A percentile compares a stretch with the other conserved stretches of the same genome.
phyloP scores from a whole-genome alignment of 495 filamentous ascomycete species.

The Aspergillus kassunensis region DNA sequence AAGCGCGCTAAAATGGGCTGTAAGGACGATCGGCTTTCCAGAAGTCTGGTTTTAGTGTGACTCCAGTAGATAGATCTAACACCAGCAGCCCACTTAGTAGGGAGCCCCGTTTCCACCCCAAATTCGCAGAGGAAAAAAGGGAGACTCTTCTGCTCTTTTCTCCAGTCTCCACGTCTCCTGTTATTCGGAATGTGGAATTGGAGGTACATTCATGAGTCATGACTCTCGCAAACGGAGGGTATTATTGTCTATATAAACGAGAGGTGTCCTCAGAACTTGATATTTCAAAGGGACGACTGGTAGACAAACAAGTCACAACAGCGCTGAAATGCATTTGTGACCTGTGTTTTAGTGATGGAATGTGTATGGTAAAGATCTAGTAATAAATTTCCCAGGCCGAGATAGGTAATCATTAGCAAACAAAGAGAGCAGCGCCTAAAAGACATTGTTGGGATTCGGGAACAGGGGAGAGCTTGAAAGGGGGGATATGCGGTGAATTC shows the following conservation, averaged over 20 bases:
- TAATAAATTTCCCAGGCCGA: not conserved
- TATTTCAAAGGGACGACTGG: not conserved
- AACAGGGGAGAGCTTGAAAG: not conserved
- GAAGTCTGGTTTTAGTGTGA: constrained; percentile 39
- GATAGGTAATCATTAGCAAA: not conserved
- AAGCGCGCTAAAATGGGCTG: constrained; percentile 35
- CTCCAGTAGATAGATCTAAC: constrained; percentile 45
- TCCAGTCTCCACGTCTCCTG: not conserved
- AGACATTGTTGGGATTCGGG: constrained; percentile 7
- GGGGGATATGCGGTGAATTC: constrained; percentile 20
- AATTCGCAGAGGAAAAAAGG: constrained; percentile 6
- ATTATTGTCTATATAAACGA: not conserved
- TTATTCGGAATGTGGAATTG: no score
- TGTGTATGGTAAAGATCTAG: not conserved
- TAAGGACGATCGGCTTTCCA: constrained; percentile 41
- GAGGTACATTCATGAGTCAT: not conserved
- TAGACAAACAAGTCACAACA: not conserved
- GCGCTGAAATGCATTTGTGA: not conserved
- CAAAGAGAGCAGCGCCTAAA: constrained; percentile 4
- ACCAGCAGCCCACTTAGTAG: constrained; percentile 22
- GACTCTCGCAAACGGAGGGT: not conserved
- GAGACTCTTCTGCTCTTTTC: not conserved
- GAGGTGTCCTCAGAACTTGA: not conserved
- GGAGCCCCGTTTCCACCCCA: constrained; percentile 13
- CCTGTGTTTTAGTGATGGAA: not conserved